Conservation (phyloP, 768 basidiomycete genomes). For the Psilocybe tampanensis region DNA sequence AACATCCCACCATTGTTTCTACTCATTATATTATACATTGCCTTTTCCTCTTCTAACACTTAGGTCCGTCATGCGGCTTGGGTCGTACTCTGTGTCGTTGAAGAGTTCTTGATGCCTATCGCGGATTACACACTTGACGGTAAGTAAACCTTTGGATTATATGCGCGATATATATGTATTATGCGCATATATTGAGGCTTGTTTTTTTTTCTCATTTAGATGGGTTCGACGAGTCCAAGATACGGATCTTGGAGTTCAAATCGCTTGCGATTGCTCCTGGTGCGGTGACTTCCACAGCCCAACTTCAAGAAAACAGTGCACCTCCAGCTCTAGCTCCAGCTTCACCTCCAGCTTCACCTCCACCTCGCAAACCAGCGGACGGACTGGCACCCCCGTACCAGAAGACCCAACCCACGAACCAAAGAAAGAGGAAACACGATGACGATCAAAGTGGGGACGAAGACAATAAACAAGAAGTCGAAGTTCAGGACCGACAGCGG, state of each 20-base stretch:
- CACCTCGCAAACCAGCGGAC: too few species aligned
- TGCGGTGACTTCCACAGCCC: not conserved
- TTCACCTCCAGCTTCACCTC: too few species aligned
- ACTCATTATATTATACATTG: not conserved
- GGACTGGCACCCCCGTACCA: too few species aligned
- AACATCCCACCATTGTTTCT: too few species aligned
- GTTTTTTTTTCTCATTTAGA: conserved; percentile 10
- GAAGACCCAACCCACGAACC: not conserved
- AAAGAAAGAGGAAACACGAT: not conserved
- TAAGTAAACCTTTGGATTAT: conserved; percentile 7
- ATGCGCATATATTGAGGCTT: conserved; percentile 21
- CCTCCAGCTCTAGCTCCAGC: too few species aligned
- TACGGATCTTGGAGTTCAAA: conserved; percentile 4
- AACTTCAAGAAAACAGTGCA: too few species aligned
- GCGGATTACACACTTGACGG: conserved; percentile 40
- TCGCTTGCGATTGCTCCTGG: not conserved
- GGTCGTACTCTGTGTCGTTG: conserved; percentile 34
- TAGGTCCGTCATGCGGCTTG: conserved; percentile 41
- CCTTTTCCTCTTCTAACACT: not conserved
- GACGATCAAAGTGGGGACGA: not conserved
- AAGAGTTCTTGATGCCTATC: conserved; percentile 38
- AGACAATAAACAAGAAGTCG: too few species aligned
- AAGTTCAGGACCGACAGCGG: not conserved
- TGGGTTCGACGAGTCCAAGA: conserved; percentile 20
- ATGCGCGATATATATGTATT: not conserved